Evolutionary conservation across 805 yeast genomes (phyloP).

Genomic region (Monosporozyma siamensis): DNA sequence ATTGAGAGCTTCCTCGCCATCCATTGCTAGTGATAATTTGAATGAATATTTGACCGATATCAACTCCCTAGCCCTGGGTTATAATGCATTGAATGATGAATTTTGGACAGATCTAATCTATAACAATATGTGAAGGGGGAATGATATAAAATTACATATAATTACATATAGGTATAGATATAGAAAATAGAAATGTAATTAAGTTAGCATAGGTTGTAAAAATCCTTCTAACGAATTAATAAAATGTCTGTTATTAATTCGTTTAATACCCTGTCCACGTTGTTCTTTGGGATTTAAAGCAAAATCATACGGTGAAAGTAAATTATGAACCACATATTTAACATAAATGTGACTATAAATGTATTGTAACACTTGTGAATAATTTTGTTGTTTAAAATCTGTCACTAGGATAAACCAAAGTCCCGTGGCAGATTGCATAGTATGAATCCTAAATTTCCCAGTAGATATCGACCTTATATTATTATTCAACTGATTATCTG

Average conservation of each 20-base stretch:
- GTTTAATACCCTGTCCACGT: conserved; percentile 28
- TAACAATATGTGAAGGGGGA: conserved; percentile 10
- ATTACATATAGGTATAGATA: background rate
- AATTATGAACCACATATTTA: conserved; percentile 23
- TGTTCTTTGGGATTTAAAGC: conserved; percentile 23
- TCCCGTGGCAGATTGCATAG: conserved; percentile 69
- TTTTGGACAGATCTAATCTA: conserved; percentile 50
- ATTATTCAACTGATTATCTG: conserved; percentile 26
- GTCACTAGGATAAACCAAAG: conserved; percentile 66
- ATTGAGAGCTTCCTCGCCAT: conserved; percentile 30
- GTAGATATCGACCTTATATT: conserved; percentile 43
- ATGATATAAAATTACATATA: background rate
- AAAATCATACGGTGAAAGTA: conserved; percentile 27
- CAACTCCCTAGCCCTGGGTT: conserved; percentile 38
- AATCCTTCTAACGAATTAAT: conserved; percentile 23
- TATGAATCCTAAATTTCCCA: conserved; percentile 69
- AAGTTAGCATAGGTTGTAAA: conserved; percentile 24
- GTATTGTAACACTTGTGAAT: conserved; percentile 23
- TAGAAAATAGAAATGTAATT: conserved; percentile 6
- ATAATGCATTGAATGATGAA: conserved; percentile 54
- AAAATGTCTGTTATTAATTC: conserved; percentile 25
- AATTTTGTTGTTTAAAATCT: conserved; percentile 37
- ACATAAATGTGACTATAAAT: conserved; percentile 28
- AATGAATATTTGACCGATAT: conserved; percentile 27
- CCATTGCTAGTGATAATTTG: conserved; percentile 29